A percentile compares a stretch with the other conserved stretches of the same genome.
phyloP scores from a whole-genome alignment of 257 asterid genomes.

The Solanum megistacrolobum region DNA sequence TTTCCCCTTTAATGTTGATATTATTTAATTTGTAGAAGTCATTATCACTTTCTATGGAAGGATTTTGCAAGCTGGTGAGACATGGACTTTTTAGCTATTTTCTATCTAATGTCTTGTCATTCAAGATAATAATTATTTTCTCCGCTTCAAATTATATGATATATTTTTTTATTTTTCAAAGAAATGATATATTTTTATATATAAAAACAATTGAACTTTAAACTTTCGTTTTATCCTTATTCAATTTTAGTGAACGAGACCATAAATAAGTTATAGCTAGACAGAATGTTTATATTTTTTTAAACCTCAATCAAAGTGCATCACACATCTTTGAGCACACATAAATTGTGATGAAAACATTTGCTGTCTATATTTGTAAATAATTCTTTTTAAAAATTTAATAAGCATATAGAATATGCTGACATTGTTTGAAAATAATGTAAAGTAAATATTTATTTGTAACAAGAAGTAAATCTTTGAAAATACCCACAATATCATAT shows the following conservation, averaged over 20 bases:
- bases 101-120: background rate
- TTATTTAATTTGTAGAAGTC: background rate
- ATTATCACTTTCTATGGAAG: background rate
- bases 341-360: background rate
- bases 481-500: background rate
- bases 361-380: background rate
- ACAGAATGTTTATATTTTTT: background rate
- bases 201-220: background rate
- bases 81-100: background rate
- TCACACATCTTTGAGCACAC: background rate
- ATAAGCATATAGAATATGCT: background rate
- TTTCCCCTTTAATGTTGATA: background rate
- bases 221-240: background rate
- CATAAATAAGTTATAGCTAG: background rate
- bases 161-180: background rate
- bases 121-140: background rate
- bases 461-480: background rate
- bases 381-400: too few relatives aligned
- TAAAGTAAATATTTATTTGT: background rate
- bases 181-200: background rate
- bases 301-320: background rate
- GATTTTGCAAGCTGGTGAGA: background rate
- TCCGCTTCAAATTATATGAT: background rate
- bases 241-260: background rate
- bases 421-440: background rate